Evolutionary conservation across 371 early-diverging fungal genomes (phyloP), one percentile per base, ranked within the genome.

Genomic region (Choanephora cucurbitarum): DNA sequence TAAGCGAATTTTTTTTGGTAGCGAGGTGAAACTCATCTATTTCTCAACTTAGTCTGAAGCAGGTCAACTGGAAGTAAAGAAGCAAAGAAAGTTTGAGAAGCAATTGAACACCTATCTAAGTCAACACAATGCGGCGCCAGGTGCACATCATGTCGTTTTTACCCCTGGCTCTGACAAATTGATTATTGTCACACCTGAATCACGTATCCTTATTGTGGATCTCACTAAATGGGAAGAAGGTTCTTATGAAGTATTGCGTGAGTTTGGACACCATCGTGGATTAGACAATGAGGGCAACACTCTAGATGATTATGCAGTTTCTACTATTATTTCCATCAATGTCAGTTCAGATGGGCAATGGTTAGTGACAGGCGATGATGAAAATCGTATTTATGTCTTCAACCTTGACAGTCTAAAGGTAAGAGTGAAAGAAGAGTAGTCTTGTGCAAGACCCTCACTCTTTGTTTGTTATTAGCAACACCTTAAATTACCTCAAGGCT

Each of bases 331-430:
- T 13, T 69, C 81, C 2, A 67, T 94, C 63, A 79, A 88, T 19
- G 83, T 91, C 22, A 92, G 92, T 63, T 69, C 73, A 3, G 92
- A 92, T 68, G 90, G 88, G 17, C 85, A 85, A 61, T 92, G 89
- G 86, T 67, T 94, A 32, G 93, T 87, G 3, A 87, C 90, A 8
- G 89, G 86, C 5, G 95, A 94, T 66, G 73, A 88, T 55, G 67
- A 75, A 9, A 90, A 88, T 62, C 75, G 83, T 43, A 86, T 93
- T 46, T 78, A 85, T 58, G 80, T 95, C n/a, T 91, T 83, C 44
- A 87, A 88, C 49, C 59, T 94, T 45, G 91, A 91, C 57, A 79
- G 81, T 33, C 67, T 89, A 46, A 75, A 84, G 84, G 90, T 90
- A 72, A 58, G 55, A 44, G n/a, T n/a, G n/a, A n/a, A n/a, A n/a